Evolutionary conservation across 371 early-diverging fungal species (phyloP), one percentile per base, ranked within the genome.

Genomic region (Lichtheimia corymbifera): DNA sequence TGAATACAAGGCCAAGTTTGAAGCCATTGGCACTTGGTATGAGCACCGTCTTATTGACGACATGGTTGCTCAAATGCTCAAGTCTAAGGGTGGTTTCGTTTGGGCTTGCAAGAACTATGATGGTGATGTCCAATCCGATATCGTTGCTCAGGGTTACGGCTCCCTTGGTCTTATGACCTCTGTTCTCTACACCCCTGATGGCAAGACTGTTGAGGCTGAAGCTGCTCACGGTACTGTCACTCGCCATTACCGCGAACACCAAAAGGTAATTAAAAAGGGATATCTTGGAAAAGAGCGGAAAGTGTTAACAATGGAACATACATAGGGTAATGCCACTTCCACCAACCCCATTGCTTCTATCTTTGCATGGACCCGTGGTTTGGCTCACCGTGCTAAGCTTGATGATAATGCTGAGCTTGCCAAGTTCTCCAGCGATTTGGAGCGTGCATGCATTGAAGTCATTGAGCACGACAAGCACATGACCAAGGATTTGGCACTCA

Each of bases 161-260:
- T 93, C 93, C 35, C 80, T 93, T 14, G 97, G 97, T 15, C 78
- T 98, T 53, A 98, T 98, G 98, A 95, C 98, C 50, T 95, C 96
- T 27, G 93, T 94, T 25, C 87, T 98, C 49, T 80, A 94, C 53
- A 94, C 97, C 22, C 96, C 97, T 61, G 98, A 97, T 74, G 96
- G 95, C 58, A 88, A 91, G 80, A 95, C 97, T 14, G 76, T 94
- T 62, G 98, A 98, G 74, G 88, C 95, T 58, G 98, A 98, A 77
- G 98, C 98, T 52, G 98, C 98, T 27, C 98, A 97, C 79, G 98
- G 84, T 58, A 97, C 98, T 13, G 98, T 97, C 54, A 97, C 98
- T 17, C 89, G 98, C 56, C 98, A 98, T 76, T 98, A 90, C 88
- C 89, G 98, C 64, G 92, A 95, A 77, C 93, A 96, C 84, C 97